Evolutionary conservation across 2,329 filamentous ascomycete species (phyloP).

Genomic region (Plectosphaerella plurivora): DNA sequence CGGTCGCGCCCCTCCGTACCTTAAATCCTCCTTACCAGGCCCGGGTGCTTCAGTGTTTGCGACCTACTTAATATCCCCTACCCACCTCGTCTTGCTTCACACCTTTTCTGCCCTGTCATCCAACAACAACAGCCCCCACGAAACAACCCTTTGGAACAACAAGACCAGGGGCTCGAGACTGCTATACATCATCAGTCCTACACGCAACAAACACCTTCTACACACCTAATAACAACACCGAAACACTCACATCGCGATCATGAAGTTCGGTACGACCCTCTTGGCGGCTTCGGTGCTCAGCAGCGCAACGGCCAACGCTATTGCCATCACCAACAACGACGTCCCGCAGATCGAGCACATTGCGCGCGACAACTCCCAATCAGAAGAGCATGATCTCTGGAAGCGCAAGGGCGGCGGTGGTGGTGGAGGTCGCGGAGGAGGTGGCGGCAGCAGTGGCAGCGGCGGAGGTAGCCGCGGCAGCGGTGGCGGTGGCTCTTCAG

Average conservation of each 20-base stretch:
- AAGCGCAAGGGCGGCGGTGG: slow-evolving; percentile 60
- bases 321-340: slow-evolving; percentile 9
- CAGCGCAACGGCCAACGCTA: slow-evolving; percentile 17
- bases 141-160: background rate
- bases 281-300: slow-evolving; percentile 19
- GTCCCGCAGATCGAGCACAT: background rate
- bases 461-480: slow-evolving; percentile 16
- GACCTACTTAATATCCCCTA: background rate
- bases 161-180: background rate
- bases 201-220: background rate
- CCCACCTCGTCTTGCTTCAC: background rate
- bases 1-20: too few species aligned
- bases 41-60: too few species aligned
- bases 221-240: background rate
- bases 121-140: background rate
- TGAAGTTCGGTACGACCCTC: slow-evolving; percentile 26
- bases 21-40: too few species aligned
- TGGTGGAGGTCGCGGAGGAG: slow-evolving; percentile 40
- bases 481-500: slow-evolving; percentile 11
- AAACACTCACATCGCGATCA: slow-evolving; percentile 13
- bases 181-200: background rate
- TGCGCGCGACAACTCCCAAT: slow-evolving; percentile 2
- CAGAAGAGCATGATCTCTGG: slow-evolving; percentile 41
- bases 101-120: background rate
- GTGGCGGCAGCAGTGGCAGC: slow-evolving; percentile 16